Evolutionary conservation across 352 stramenopile species (phyloP).

Genomic region (Pythium chondricola): DNA sequence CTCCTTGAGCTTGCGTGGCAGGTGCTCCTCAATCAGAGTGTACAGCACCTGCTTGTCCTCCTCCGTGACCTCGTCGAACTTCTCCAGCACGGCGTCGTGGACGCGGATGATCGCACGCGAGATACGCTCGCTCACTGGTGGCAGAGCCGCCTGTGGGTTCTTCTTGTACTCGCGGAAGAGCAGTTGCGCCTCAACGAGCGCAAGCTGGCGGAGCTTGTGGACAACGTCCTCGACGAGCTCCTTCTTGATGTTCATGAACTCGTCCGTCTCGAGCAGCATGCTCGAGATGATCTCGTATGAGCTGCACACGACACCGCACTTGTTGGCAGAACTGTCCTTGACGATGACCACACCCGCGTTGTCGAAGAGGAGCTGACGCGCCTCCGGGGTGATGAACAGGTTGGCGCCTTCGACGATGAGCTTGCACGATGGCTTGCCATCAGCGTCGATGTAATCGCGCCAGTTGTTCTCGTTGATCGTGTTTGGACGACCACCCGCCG

Average conservation of each 20-base stretch:
- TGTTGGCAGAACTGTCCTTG: constrained; percentile 96
- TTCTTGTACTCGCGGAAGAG: constrained; percentile 97
- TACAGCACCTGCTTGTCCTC: constrained; percentile 77
- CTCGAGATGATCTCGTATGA: constrained; percentile 87
- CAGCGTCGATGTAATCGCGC: constrained; percentile 51
- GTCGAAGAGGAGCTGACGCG: constrained; percentile 90
- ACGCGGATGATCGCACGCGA: constrained; percentile 94
- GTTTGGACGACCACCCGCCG: constrained; percentile 70
- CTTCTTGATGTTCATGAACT: constrained; percentile 96
- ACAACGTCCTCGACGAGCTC: constrained; percentile 92
- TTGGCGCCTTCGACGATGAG: constrained; percentile 85
- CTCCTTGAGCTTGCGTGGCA: constrained; percentile 92
- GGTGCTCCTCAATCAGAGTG: constrained; percentile 87
- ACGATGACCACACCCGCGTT: constrained; percentile 95
- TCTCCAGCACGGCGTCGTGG: constrained; percentile 91
- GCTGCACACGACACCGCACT: constrained; percentile 80
- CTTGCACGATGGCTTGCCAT: constrained; percentile 72
- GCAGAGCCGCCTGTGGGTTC: constrained; percentile 75
- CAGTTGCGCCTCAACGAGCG: constrained; percentile 93
- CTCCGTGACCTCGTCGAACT: constrained; percentile 89
- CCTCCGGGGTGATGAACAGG: constrained; percentile 81
- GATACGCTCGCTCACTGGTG: constrained; percentile 93
- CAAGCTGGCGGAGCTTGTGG: constrained; percentile 90
- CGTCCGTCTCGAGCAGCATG: constrained; percentile 95
- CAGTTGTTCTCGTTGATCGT: constrained; percentile 88